Conservation (phyloP, 345 rosid genomes). For the Garcia nutans region DNA sequence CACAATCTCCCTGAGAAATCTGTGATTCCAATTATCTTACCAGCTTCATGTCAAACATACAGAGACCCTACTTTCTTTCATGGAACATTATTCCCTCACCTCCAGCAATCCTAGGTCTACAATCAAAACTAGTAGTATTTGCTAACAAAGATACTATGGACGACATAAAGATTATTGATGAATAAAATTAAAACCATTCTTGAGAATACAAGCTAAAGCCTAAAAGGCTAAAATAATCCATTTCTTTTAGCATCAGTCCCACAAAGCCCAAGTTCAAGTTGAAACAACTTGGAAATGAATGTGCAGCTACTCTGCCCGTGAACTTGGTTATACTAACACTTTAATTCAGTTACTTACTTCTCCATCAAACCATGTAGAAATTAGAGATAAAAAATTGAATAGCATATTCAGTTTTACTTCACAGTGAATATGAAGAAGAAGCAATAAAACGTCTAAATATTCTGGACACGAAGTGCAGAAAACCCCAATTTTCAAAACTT, state of each 20-base stretch:
- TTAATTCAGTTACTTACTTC: too few species aligned
- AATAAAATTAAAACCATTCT: neutral
- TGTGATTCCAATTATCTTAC: conserved; percentile 7
- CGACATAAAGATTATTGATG: neutral
- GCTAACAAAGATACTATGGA: neutral
- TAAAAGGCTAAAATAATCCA: neutral
- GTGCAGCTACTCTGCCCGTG: neutral
- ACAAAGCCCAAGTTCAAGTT: too few species aligned
- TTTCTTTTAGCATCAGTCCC: neutral
- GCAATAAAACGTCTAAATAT: neutral
- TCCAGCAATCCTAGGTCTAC: neutral
- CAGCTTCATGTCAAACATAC: neutral
- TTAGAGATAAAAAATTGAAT: neutral
- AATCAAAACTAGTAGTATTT: neutral
- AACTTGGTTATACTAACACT: neutral
- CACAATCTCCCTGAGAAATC: neutral
- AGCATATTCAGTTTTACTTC: neutral
- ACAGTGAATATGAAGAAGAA: neutral
- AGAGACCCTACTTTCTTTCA: neutral
- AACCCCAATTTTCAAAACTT: neutral
- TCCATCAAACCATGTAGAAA: neutral
- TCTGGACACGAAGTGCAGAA: neutral
- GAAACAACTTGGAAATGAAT: neutral
- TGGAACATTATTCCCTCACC: neutral
- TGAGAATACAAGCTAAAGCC: neutral